Evolutionary conservation across 441 rosid species (phyloP).

Genomic region (Bruguiera hainesii): DNA sequence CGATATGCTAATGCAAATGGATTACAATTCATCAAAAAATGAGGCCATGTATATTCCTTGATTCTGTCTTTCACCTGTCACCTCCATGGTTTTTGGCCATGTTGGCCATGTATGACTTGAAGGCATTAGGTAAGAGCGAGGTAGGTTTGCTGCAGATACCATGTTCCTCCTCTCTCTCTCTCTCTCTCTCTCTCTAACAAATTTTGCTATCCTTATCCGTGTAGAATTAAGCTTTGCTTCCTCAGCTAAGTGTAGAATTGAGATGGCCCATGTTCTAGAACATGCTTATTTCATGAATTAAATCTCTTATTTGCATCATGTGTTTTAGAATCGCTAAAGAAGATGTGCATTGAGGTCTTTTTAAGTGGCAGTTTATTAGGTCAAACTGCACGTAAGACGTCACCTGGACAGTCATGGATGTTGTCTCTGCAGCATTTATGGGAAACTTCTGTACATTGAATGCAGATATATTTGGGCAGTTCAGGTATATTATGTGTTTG

Average conservation of each 20-base stretch:
- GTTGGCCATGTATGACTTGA: conserved; percentile 12
- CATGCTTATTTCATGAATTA: background rate
- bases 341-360: background rate
- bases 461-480: too few relatives aligned
- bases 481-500: too few relatives aligned
- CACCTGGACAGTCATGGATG: too few relatives aligned
- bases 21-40: conserved; percentile 73
- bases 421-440: too few relatives aligned
- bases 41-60: conserved; percentile 32
- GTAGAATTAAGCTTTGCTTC: conserved; percentile 14
- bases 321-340: background rate
- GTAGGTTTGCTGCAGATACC: conserved; percentile 12
- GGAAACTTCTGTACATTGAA: too few relatives aligned
- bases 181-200: conserved; percentile 16
- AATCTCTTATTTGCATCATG: background rate
- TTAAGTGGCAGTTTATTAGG: background rate
- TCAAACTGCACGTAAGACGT: background rate
- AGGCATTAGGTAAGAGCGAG: conserved; percentile 1
- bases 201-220: conserved; percentile 22
- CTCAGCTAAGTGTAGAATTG: conserved; percentile 5
- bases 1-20: conserved; percentile 87
- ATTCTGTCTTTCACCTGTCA: conserved; percentile 10
- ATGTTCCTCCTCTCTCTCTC: background rate
- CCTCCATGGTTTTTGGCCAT: conserved; percentile 14
- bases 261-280: conserved; percentile 6